phyloP scores from a whole-genome alignment of 1,139 yeast species.

The Yamadazyma kanchanaburiensis region DNA sequence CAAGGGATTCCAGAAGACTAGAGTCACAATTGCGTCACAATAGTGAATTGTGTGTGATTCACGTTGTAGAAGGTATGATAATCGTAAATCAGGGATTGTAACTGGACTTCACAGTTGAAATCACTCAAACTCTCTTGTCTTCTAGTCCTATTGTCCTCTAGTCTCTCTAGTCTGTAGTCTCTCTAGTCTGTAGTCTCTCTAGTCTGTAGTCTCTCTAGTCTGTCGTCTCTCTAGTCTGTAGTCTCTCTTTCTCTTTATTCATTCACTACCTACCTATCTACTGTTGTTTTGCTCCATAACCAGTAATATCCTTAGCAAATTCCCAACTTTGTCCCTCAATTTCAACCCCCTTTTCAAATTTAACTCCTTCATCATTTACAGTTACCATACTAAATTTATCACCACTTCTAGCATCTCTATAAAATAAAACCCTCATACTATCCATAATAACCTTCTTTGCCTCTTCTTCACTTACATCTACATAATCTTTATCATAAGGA shows the following conservation, averaged over 20 bases:
- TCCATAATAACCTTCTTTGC: slow-evolving; percentile 76
- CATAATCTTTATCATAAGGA: slow-evolving; percentile 74
- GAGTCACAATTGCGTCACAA: too few relatives aligned
- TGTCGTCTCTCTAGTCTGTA: too few relatives aligned
- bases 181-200: too few relatives aligned
- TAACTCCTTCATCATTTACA: slow-evolving; percentile 48
- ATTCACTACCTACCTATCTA: slow-evolving; percentile 8
- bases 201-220: too few relatives aligned
- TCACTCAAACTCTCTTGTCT: too few relatives aligned
- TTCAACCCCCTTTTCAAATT: slow-evolving; percentile 61
- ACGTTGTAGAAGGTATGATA: too few relatives aligned
- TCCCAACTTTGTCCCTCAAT: slow-evolving; percentile 85
- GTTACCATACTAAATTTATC: slow-evolving; percentile 83
- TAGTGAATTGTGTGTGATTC: too few relatives aligned
- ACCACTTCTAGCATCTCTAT: slow-evolving; percentile 93
- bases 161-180: too few relatives aligned
- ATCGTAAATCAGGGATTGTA: too few relatives aligned
- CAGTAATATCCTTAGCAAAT: slow-evolving; percentile 83
- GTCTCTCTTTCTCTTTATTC: neutral
- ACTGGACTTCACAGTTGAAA: too few relatives aligned
- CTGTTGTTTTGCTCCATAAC: slow-evolving; percentile 71
- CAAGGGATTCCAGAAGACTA: too few relatives aligned
- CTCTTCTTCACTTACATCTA: slow-evolving; percentile 63
- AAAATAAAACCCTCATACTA: slow-evolving; percentile 91
- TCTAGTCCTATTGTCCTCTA: too few relatives aligned